These are phyloP conservation scores for Flueggea neowawraea DNA, from an alignment of 441 rosid genomes.

Conservation along the genomic window DNA sequence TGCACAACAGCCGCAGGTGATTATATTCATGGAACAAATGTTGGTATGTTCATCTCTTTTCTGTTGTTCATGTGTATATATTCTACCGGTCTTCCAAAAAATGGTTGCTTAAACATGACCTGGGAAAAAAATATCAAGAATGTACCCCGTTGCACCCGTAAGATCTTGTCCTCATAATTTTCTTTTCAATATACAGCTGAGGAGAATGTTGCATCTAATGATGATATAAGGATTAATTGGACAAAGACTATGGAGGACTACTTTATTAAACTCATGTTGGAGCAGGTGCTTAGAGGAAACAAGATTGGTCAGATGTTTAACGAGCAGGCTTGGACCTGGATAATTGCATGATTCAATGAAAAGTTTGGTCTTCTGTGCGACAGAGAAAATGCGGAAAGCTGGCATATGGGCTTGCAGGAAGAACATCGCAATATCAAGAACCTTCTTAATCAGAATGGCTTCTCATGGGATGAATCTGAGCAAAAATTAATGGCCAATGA, in stretches of 20 bases:
- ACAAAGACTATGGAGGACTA: slow-evolving; percentile 40
- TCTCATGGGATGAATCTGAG: slow-evolving; percentile 37
- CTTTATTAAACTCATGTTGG: slow-evolving; percentile 35
- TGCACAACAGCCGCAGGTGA: slow-evolving; percentile 19
- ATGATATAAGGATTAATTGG: slow-evolving; percentile 31
- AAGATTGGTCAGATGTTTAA: no score
- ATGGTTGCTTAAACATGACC: no score
- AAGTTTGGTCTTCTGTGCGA: slow-evolving; percentile 35
- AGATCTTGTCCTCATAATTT: no score
- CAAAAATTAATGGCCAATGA: slow-evolving; percentile 30
- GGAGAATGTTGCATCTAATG: slow-evolving; percentile 27
- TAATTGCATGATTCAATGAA: slow-evolving; percentile 32
- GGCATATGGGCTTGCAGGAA: slow-evolving; percentile 39
- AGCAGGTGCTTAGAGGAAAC: slow-evolving; percentile 35
- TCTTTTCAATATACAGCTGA: slow-evolving; percentile 24
- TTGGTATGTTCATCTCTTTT: slow-evolving; percentile 13
- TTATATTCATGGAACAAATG: slow-evolving; percentile 14
- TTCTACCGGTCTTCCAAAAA: no score
- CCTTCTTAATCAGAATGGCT: slow-evolving; percentile 33
- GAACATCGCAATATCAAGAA: slow-evolving; percentile 33
- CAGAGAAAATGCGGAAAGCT: slow-evolving; percentile 26
- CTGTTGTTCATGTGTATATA: neutral
- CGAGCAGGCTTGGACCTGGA: slow-evolving; percentile 34
- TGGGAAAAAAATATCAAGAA: no score
- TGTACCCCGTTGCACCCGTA: no score